These are phyloP conservation scores for Pneumocystis sp. DNA, from an alignment of 1,139 yeast species.

Conservation along the genomic window DNA sequence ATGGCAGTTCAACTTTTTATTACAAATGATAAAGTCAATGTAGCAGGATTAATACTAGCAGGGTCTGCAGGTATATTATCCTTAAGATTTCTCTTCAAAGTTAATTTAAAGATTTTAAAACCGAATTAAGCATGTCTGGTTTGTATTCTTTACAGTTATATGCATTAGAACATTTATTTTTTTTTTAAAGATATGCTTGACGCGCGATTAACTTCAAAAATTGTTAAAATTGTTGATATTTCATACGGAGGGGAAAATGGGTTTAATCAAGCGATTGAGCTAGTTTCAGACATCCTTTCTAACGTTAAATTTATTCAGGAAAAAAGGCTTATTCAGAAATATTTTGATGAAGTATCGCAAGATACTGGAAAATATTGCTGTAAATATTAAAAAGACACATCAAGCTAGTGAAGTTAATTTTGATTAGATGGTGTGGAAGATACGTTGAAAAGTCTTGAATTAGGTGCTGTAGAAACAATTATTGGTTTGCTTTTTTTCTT, in stretches of 20 bases:
- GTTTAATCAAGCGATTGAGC: constrained; percentile 94
- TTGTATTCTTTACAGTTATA: neutral
- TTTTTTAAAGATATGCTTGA: constrained; percentile 56
- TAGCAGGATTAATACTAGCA: constrained; percentile 84
- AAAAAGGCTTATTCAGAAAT: constrained; percentile 78
- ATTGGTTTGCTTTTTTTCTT: constrained; percentile 41
- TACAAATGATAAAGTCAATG: constrained; percentile 81
- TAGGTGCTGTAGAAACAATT: constrained; percentile 86
- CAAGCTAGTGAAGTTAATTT: constrained; percentile 19
- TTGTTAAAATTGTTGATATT: constrained; percentile 84
- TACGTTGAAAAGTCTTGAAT: constrained; percentile 84
- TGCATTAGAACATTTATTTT: neutral
- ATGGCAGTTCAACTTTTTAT: constrained; percentile 95
- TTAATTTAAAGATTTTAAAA: constrained; percentile 55
- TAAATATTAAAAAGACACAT: neutral
- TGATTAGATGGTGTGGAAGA: constrained; percentile 66
- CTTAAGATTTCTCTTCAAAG: neutral
- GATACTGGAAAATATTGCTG: constrained; percentile 88
- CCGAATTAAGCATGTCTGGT: constrained; percentile 74
- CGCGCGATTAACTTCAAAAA: constrained; percentile 69
- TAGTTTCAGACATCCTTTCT: constrained; percentile 89
- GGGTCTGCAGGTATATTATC: constrained; percentile 54
- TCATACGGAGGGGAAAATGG: constrained; percentile 99
- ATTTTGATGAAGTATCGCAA: constrained; percentile 92
- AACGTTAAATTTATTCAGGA: constrained; percentile 96